Evolutionary conservation across 2,329 filamentous ascomycete genomes (phyloP).

Genomic region (Colletotrichum simmondsii): DNA sequence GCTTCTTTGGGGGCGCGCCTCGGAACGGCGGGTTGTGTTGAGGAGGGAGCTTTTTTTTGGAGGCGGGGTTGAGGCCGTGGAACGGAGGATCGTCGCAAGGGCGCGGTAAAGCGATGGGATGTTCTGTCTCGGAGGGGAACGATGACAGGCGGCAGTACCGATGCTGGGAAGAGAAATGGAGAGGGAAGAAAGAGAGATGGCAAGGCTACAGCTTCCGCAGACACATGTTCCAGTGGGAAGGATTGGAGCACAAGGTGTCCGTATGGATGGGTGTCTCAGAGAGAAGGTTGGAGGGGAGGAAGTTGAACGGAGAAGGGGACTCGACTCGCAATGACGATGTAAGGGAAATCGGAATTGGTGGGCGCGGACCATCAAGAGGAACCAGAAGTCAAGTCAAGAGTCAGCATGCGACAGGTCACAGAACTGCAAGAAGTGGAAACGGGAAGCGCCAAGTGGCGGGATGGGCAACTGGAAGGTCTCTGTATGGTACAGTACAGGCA

Average conservation of each 20-base stretch:
- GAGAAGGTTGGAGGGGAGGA: neutral
- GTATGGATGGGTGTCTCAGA: constrained; percentile 27
- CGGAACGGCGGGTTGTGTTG: constrained; percentile 18
- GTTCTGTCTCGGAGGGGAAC: neutral
- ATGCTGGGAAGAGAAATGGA: neutral
- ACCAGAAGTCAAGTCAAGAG: neutral
- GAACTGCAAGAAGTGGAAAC: constrained; percentile 14
- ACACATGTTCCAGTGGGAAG: constrained; percentile 26
- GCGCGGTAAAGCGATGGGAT: neutral
- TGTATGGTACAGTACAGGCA: too few relatives aligned
- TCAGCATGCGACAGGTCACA: constrained; percentile 10
- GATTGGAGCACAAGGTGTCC: neutral
- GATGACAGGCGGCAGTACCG: neutral
- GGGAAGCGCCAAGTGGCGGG: constrained; percentile 18
- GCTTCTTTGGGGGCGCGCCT: constrained; percentile 31
- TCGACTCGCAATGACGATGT: constrained; percentile 29
- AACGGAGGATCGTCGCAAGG: constrained; percentile 32
- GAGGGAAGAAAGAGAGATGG: neutral
- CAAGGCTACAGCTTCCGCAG: constrained; percentile 19
- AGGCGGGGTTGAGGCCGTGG: constrained; percentile 23
- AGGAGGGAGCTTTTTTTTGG: constrained; percentile 17
- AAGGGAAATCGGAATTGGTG: constrained; percentile 28
- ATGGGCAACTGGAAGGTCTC: neutral
- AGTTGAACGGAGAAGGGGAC: neutral
- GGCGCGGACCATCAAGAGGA: constrained; percentile 1